Conservation (phyloP, 1,284 basidiomycete species). For the Cystobasidium sp. region DNA sequence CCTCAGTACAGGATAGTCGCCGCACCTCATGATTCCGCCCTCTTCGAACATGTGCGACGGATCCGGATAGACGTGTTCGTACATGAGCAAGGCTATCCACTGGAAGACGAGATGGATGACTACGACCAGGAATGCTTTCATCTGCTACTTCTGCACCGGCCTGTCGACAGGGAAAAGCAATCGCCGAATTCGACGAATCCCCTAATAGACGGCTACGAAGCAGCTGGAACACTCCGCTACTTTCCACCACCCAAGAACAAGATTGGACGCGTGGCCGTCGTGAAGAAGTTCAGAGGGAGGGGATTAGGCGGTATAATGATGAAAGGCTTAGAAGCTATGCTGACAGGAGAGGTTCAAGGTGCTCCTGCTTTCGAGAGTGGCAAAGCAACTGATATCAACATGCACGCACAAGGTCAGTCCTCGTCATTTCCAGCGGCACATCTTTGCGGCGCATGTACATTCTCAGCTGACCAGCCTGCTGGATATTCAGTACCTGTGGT, state of each 20-base stretch:
- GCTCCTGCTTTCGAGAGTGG: constrained; percentile 22
- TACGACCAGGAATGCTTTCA: constrained; percentile 31
- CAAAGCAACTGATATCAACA: constrained; percentile 30
- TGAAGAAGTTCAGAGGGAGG: constrained; percentile 32
- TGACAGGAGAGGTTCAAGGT: constrained; percentile 17
- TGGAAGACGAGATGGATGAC: constrained; percentile 40
- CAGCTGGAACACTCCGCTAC: constrained; percentile 41
- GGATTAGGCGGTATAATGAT: constrained; percentile 29
- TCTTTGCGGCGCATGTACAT: not conserved
- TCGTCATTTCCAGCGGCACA: not conserved
- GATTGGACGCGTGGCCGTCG: constrained; percentile 30
- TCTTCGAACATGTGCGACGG: constrained; percentile 16
- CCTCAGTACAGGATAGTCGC: constrained; percentile 14
- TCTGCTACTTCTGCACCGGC: constrained; percentile 22
- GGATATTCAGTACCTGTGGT: not conserved
- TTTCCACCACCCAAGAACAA: constrained; percentile 39
- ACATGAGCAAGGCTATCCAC: constrained; percentile 34
- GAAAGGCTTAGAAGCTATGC: constrained; percentile 39
- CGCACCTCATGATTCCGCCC: constrained; percentile 14
- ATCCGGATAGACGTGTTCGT: constrained; percentile 44
- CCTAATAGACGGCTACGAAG: constrained; percentile 15
- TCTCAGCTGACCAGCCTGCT: not conserved
- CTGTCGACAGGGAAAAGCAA: not conserved
- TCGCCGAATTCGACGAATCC: not conserved
- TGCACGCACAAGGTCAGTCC: constrained; percentile 38